Evolutionary conservation across 108 stramenopile species (phyloP).

Genomic region (Nitzschia sp.): DNA sequence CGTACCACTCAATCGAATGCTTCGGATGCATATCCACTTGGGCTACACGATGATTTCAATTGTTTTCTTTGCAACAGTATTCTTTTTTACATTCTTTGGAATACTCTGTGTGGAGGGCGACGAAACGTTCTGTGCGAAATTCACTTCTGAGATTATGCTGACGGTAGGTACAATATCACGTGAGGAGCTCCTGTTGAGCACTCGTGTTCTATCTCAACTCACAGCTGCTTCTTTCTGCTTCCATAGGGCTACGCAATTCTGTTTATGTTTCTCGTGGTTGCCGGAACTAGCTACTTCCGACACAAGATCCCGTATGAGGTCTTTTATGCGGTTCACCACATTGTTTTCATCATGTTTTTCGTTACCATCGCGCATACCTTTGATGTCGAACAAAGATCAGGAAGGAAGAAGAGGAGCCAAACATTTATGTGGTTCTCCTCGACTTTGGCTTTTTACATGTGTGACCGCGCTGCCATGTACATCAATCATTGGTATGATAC

Average conservation of each 20-base stretch:
- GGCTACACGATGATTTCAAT: conserved; percentile 41
- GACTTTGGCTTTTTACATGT: conserved; percentile 39
- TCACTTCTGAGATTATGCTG: conserved; percentile 42
- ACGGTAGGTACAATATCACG: conserved; percentile 1
- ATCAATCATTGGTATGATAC: conserved; percentile 38
- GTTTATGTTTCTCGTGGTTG: conserved; percentile 31
- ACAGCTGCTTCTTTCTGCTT: no score
- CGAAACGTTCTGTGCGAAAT: conserved; percentile 46
- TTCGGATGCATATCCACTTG: conserved; percentile 43
- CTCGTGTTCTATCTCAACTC: no score
- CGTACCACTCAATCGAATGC: conserved; percentile 37
- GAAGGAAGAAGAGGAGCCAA: conserved; percentile 31
- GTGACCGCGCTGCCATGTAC: conserved; percentile 41
- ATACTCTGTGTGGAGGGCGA: conserved; percentile 41
- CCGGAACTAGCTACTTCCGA: conserved; percentile 36
- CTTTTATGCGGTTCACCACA: conserved; percentile 43
- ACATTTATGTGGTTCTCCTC: conserved; percentile 54
- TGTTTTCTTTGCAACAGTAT: conserved; percentile 39
- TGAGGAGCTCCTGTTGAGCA: conserved; percentile 20
- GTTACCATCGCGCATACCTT: conserved; percentile 46
- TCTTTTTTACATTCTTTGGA: conserved; percentile 52
- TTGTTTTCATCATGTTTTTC: conserved; percentile 42
- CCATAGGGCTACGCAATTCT: conserved; percentile 42
- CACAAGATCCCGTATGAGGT: conserved; percentile 41
- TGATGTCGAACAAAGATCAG: conserved; percentile 33